Base-by-base conservation (phyloP, 2,329 filamentous ascomycete genomes). In the Xylariaceae sp. region DNA sequence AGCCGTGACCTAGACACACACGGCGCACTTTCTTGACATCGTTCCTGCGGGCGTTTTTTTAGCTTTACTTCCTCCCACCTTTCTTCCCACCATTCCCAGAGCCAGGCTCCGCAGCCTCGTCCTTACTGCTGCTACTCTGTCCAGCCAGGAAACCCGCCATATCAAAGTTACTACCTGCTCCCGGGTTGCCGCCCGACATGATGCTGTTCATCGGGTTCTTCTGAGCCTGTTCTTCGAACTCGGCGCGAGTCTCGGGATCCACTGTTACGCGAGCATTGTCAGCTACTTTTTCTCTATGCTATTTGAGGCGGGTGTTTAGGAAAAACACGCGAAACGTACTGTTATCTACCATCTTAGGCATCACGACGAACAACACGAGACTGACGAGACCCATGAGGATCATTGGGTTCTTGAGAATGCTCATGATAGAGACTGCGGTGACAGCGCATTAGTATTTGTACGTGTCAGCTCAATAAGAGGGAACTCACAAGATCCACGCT, bases 261-360 rank as follows among this genome's bases (percentile, higher is more conserved):
- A 99, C 91, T 96, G 62, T 60, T 54, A 22, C 15, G 15, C 39
- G 44, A 10, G 9, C 1, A 17, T 32, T 5, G 53, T 48, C 27
- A 43, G 35, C 6, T 39, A 30, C 39, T 40, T 31, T n/a, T 42
- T 18, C 19, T 42, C 35, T 30, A 7, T 27, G 4, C 22, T 7
- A 27, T 18, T 41, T 17, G 18, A 33, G 27, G 15, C 30, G 30
- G 30, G 32, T 15, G 18, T 51, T 12, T 38, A 10, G 41, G 46
- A 31, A 27, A 18, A 38, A n/a, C n/a, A n/a, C 27, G 47, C 19
- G 47, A 32, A 5, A 80, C 89, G 55, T 82, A 96, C 91, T 96
- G 67, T 94, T 96, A 45, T 97, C 91, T 74, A 97, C 84, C 48
- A 99, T 70, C 70, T 96, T 94, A 12, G 94, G 94, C 87, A 97